Conservation (phyloP, 2,329 filamentous ascomycete species). For the Emericellopsis atlantica region DNA sequence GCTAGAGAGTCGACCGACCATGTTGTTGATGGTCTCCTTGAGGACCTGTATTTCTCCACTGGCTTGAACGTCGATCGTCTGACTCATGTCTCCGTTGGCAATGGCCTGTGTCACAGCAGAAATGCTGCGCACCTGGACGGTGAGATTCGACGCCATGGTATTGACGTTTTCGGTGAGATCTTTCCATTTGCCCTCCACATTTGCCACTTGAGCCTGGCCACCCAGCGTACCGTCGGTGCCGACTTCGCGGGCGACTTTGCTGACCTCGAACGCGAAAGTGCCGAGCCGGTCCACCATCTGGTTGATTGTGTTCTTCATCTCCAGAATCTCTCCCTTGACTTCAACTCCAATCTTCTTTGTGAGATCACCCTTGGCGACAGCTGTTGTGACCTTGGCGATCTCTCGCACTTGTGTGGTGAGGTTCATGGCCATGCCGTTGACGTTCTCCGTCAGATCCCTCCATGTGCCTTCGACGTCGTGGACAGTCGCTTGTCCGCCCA, state of each 20-base stretch:
- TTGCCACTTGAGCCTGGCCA: constrained; percentile 85
- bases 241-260: constrained; percentile 88
- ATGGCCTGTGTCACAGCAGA: constrained; percentile 92
- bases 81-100: constrained; percentile 88
- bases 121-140: constrained; percentile 72
- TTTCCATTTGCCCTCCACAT: constrained; percentile 96
- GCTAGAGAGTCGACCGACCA: constrained; percentile 89
- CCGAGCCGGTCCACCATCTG: constrained; percentile 97
- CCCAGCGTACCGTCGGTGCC: constrained; percentile 91
- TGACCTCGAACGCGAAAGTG: constrained; percentile 93
- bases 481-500: constrained; percentile 89
- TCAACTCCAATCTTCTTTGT: constrained; percentile 94
- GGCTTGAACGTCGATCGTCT: constrained; percentile 89
- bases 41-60: constrained; percentile 89
- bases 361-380: constrained; percentile 85
- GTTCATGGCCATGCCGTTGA: constrained; percentile 98
- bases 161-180: constrained; percentile 88
- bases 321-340: constrained; percentile 85
- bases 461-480: constrained; percentile 96
- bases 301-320: constrained; percentile 95
- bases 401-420: constrained; percentile 94
- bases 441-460: constrained; percentile 88
- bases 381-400: constrained; percentile 92
- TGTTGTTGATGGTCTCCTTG: constrained; percentile 97
- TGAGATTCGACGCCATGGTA: constrained; percentile 58